Evolutionary conservation across 108 stramenopile genomes (phyloP).

Genomic region (Pseudonitzschia delicatissima): DNA sequence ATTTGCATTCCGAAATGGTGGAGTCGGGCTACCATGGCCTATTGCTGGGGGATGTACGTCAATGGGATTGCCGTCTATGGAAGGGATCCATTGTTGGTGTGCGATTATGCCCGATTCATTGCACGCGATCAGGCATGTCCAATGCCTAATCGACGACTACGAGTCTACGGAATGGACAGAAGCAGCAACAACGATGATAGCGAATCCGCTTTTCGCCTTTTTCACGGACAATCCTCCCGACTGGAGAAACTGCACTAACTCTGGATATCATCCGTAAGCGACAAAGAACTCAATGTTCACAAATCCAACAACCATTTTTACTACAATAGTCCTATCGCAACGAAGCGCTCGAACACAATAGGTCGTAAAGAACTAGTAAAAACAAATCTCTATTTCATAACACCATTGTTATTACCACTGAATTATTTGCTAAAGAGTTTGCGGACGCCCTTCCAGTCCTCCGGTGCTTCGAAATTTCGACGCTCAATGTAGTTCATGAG

Average conservation of each 20-base stretch:
- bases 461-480: constrained; percentile 48
- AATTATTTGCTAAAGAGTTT: constrained; percentile 77
- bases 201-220: not conserved
- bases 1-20: constrained; percentile 15
- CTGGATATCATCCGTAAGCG: constrained; percentile 38
- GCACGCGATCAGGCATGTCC: constrained; percentile 43
- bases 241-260: constrained; percentile 54
- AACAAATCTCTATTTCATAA: too few species aligned
- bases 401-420: too few species aligned
- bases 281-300: too few species aligned
- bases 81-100: constrained; percentile 64
- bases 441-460: constrained; percentile 78
- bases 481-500: constrained; percentile 79
- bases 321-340: not conserved
- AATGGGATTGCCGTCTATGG: constrained; percentile 70
- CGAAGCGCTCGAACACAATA: not conserved
- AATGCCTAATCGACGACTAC: constrained; percentile 28
- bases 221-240: constrained; percentile 32
- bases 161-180: constrained; percentile 34
- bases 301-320: not conserved
- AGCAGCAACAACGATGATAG: not conserved
- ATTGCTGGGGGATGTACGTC: constrained; percentile 53
- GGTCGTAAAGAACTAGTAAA: too few species aligned
- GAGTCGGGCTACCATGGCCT: constrained; percentile 37
- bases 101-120: constrained; percentile 56